Evolutionary conservation across 129 eudicot species (phyloP), one percentile per base, ranked within the genome.

Genomic region (Calendula officinalis): DNA sequence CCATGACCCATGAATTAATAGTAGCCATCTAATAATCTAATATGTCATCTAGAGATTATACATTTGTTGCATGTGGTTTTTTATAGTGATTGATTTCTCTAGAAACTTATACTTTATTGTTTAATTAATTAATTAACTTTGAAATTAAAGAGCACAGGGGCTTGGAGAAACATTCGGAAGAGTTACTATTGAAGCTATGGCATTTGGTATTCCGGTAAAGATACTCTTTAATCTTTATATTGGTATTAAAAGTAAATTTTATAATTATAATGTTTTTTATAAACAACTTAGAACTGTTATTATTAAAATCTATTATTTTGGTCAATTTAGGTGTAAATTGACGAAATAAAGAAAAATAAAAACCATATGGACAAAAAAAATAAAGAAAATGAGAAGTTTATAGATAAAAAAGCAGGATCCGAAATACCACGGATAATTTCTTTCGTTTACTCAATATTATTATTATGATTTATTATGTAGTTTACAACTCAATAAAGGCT

Each of bases 151-250:
- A 73, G 9, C 65, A 74, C 88, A 90, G 97, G 97, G 95, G 22
- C 50, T 85, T 36, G 96, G 98, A 52, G 98, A 92, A 81, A 92
- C 98, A 51, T 92, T 92, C 79, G 98, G 98, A 77, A 76, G 98
- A 77, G 98, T 87, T n/a, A 91, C 96, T 55, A 80, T 87, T 72
- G 98, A 91, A 77, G 98, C 98, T 51, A 92, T 92, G 98, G 91
- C 98, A 66, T 92, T 88, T 66, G 98, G 96, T 65, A 84, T 92
- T 62, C 98, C 98, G 71, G 98, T 91, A 87, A 3, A 15, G 58
- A 10, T 35, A 32, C 3, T 65, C 3, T 52, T 4, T 56, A n/a
- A n/a, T n/a, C n/a, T n/a, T n/a, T n/a, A n/a, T n/a, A n/a, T n/a
- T n/a, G n/a, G n/a, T n/a, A n/a, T n/a, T n/a, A n/a, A n/a, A n/a